Conservation (phyloP, 1,284 basidiomycete genomes). For the Thelephora terrestris region DNA sequence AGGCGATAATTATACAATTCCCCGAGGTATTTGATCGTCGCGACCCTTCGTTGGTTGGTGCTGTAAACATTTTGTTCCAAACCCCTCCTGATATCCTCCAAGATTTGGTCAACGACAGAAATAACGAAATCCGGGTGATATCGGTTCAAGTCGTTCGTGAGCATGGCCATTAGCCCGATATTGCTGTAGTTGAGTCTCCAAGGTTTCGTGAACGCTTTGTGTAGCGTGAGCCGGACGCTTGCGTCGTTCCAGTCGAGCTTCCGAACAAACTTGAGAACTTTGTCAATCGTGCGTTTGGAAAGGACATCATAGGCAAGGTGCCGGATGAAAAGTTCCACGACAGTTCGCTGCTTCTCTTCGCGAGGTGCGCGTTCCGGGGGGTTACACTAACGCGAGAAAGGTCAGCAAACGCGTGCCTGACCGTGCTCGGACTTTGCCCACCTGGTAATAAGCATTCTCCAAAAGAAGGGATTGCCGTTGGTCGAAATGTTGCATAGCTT, state of each 20-base stretch:
- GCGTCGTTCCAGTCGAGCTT: slow-evolving; percentile 94
- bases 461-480: slow-evolving; percentile 82
- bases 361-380: slow-evolving; percentile 88
- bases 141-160: slow-evolving; percentile 87
- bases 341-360: slow-evolving; percentile 77
- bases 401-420: background rate
- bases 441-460: slow-evolving; percentile 98
- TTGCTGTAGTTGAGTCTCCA: slow-evolving; percentile 95
- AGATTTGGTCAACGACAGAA: slow-evolving; percentile 85
- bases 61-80: slow-evolving; percentile 94
- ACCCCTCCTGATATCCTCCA: slow-evolving; percentile 87
- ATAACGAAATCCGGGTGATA: slow-evolving; percentile 88
- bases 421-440: slow-evolving; percentile 21
- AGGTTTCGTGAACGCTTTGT: slow-evolving; percentile 88
- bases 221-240: slow-evolving; percentile 39
- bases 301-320: slow-evolving; percentile 91
- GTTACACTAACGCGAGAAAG: slow-evolving; percentile 59
- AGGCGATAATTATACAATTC: slow-evolving; percentile 98
- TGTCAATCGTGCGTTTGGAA: slow-evolving; percentile 85
- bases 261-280: slow-evolving; percentile 83
- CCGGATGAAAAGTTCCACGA: slow-evolving; percentile 87
- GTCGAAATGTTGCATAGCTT: slow-evolving; percentile 87
- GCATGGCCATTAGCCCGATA: slow-evolving; percentile 85
- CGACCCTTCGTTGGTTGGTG: slow-evolving; percentile 87
- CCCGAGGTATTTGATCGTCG: slow-evolving; percentile 89